Evolutionary conservation across 495 filamentous ascomycete genomes (phyloP).

Genomic region (Elasticomyces elasticus): DNA sequence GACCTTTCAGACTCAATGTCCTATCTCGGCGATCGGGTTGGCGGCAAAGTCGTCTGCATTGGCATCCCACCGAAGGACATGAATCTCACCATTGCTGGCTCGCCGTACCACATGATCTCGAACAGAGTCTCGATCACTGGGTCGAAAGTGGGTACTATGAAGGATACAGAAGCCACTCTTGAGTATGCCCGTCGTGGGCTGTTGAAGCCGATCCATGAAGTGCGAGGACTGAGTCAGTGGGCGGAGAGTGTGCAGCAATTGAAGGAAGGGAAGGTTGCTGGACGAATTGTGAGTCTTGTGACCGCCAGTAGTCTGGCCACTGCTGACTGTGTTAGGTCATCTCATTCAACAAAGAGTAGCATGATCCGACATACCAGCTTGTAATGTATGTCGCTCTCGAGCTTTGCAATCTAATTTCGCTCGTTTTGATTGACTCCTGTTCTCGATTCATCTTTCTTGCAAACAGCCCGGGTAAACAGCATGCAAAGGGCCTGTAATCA

Average conservation of each 20-base stretch:
- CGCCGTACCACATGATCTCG: slow-evolving; percentile 37
- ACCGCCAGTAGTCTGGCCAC: too few relatives aligned
- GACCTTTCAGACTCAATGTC: slow-evolving; percentile 10
- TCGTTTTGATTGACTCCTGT: too few relatives aligned
- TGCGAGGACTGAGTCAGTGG: slow-evolving; percentile 22
- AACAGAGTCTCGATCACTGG: slow-evolving; percentile 39
- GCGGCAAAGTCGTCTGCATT: slow-evolving; percentile 39
- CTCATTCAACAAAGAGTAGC: too few relatives aligned
- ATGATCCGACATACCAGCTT: too few relatives aligned
- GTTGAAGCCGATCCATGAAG: slow-evolving; percentile 30
- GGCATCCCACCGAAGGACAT: slow-evolving; percentile 27
- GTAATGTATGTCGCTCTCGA: too few relatives aligned
- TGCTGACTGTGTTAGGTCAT: too few relatives aligned
- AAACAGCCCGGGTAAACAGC: too few relatives aligned
- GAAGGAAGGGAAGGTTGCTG: slow-evolving; percentile 37
- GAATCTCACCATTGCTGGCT: slow-evolving; percentile 30
- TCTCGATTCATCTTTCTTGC: too few relatives aligned
- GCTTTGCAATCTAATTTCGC: too few relatives aligned
- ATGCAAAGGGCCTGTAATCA: too few relatives aligned
- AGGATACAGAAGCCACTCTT: slow-evolving; percentile 37
- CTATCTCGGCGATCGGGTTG: slow-evolving; percentile 36
- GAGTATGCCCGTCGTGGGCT: slow-evolving; percentile 40
- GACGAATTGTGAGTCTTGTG: slow-evolving; percentile 43
- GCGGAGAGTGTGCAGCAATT: slow-evolving; percentile 32
- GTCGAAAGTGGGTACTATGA: slow-evolving; percentile 39